These are phyloP conservation scores for Paramecium octaurelia DNA, from an alignment of 73 alveolate species.

Conservation along the genomic window DNA sequence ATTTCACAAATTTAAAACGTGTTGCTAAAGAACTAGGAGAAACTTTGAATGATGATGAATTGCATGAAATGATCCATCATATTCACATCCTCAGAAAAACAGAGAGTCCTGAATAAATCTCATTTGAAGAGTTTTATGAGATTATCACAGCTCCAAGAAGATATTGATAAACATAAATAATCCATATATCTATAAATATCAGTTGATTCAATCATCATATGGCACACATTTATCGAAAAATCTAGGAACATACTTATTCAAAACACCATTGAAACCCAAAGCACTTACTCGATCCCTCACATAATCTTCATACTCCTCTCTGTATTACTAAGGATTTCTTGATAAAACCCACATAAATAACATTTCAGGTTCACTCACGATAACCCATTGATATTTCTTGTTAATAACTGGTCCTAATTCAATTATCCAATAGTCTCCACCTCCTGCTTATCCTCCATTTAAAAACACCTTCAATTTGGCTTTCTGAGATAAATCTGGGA, in stretches of 20 bases:
- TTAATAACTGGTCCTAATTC: not conserved
- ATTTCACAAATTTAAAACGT: slow-evolving; percentile 42
- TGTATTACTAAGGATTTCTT: not conserved
- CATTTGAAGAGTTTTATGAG: slow-evolving; percentile 48
- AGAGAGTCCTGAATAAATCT: slow-evolving; percentile 13
- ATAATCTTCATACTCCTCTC: slow-evolving; percentile 20
- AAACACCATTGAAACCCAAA: slow-evolving; percentile 15
- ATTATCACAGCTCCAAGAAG: slow-evolving; percentile 54
- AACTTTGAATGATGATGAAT: slow-evolving; percentile 49
- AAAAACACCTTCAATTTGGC: slow-evolving; percentile 23
- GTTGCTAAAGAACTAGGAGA: slow-evolving; percentile 46
- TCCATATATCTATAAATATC: not conserved
- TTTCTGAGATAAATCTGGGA: not conserved
- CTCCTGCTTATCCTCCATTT: not conserved
- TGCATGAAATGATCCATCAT: slow-evolving; percentile 43
- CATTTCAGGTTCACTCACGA: slow-evolving; percentile 39
- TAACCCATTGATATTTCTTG: not conserved
- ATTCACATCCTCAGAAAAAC: slow-evolving; percentile 46
- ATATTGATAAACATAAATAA: not conserved
- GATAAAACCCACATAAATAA: slow-evolving; percentile 40
- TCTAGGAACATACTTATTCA: slow-evolving; percentile 36
- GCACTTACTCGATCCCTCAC: not conserved
- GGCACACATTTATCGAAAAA: not conserved
- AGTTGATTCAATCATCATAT: slow-evolving; percentile 45
- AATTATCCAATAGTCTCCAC: slow-evolving; percentile 35